phyloP scores from a whole-genome alignment of 2,329 filamentous ascomycete genomes.

The Hypocrella siamensis region DNA sequence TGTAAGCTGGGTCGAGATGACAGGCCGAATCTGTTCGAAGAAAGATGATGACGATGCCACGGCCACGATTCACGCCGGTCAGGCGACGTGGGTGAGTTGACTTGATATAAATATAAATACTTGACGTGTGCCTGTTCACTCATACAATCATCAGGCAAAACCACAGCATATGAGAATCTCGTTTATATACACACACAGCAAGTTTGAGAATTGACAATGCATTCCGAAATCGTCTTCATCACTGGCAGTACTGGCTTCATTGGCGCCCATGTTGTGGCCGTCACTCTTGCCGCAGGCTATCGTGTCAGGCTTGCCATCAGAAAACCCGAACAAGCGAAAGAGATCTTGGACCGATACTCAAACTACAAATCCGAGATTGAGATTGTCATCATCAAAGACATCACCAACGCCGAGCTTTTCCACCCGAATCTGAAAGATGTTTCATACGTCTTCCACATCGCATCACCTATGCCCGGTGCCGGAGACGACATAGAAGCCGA shows the following conservation, averaged over 20 bases:
- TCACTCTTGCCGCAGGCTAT: conserved; percentile 4
- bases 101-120: background rate
- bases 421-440: conserved; percentile 19
- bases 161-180: background rate
- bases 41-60: background rate
- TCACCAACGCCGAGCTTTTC: conserved; percentile 16
- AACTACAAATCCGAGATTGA: conserved; percentile 3
- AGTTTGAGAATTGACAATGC: background rate
- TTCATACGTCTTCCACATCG: conserved; percentile 16
- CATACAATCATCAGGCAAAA: background rate
- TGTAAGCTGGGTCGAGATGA: background rate
- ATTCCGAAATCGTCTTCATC: conserved; percentile 3
- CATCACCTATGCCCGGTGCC: conserved; percentile 6
- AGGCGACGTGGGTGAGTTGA: background rate
- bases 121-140: background rate
- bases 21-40: background rate
- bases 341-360: background rate
- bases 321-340: conserved; percentile 3
- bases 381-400: conserved; percentile 16
- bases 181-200: background rate
- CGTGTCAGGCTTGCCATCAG: conserved; percentile 6
- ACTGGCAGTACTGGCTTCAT: conserved; percentile 8
- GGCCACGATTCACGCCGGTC: background rate
- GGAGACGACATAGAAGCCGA: conserved; percentile 5
- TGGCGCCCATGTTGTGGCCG: conserved; percentile 3